These are phyloP conservation scores for Alternaria brassicae DNA, from an alignment of 2,329 filamentous ascomycete genomes.

Conservation along the genomic window DNA sequence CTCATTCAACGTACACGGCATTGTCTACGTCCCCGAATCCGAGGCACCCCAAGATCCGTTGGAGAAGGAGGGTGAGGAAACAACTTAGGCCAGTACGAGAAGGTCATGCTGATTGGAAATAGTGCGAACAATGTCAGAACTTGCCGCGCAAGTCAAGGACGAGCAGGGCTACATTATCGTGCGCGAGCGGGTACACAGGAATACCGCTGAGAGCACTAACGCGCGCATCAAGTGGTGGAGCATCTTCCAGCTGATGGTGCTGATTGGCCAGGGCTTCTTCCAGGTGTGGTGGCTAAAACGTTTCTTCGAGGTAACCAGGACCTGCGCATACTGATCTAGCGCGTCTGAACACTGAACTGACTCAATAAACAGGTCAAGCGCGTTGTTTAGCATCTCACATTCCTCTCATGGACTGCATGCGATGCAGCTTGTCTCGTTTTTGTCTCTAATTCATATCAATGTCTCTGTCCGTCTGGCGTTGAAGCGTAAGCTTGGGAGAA, in stretches of 20 bases:
- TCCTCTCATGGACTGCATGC: neutral
- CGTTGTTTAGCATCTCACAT: conserved; percentile 31
- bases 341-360: conserved; percentile 11
- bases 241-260: conserved; percentile 88
- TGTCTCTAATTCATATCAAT: neutral
- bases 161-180: conserved; percentile 97
- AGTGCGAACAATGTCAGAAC: conserved; percentile 85
- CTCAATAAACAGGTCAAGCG: conserved; percentile 39
- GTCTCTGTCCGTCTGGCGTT: conserved; percentile 27
- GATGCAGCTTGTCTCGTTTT: neutral
- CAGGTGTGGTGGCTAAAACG: conserved; percentile 99
- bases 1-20: conserved; percentile 98
- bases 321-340: neutral
- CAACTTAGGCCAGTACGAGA: no score
- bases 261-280: conserved; percentile 92
- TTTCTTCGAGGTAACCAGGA: conserved; percentile 81
- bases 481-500: conserved; percentile 15
- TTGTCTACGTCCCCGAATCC: conserved; percentile 92
- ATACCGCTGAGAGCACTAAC: conserved; percentile 99
- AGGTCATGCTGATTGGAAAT: conserved; percentile 23
- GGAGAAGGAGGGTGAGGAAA: conserved; percentile 78
- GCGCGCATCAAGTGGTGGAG: conserved; percentile 99
- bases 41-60: conserved; percentile 86
- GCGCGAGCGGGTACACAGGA: conserved; percentile 93
- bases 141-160: conserved; percentile 92